phyloP scores from a whole-genome alignment of 148 eudicot species.

The Tetragonia tetragonoides region DNA sequence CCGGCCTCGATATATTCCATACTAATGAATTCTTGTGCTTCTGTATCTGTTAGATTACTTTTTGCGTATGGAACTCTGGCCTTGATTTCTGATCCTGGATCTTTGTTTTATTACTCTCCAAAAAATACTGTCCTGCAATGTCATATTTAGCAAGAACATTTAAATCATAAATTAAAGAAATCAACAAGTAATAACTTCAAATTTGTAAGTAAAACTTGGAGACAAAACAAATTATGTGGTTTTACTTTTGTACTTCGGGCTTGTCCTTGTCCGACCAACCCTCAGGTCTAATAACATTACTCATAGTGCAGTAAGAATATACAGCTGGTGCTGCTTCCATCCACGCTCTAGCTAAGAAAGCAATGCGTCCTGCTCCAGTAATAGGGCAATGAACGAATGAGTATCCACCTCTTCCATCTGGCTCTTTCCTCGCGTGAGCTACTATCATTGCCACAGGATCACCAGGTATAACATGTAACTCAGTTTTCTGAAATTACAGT shows the following conservation, averaged over 20 bases:
- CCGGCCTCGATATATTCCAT: conserved; percentile 42
- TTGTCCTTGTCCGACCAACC: conserved; percentile 38
- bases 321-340: conserved; percentile 28
- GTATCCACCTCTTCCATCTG: conserved; percentile 28
- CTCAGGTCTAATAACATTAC: conserved; percentile 27
- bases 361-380: conserved; percentile 38
- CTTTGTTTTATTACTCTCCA: conserved; percentile 48
- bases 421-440: conserved; percentile 46
- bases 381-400: conserved; percentile 44
- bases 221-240: no score
- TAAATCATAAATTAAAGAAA: neutral
- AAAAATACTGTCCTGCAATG: conserved; percentile 39
- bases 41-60: conserved; percentile 30
- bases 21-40: conserved; percentile 35
- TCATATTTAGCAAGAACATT: conserved; percentile 29
- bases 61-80: conserved; percentile 34
- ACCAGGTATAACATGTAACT: conserved; percentile 40
- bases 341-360: conserved; percentile 51
- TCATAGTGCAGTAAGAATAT: conserved; percentile 22
- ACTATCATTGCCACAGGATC: conserved; percentile 35
- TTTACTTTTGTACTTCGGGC: conserved; percentile 22
- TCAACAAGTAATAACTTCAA: no score
- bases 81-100: conserved; percentile 30
- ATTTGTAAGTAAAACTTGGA: no score
- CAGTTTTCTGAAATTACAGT: conserved; percentile 27